Conservation (phyloP, 371 early-diverging fungal genomes). For the Mortierella sp. region DNA sequence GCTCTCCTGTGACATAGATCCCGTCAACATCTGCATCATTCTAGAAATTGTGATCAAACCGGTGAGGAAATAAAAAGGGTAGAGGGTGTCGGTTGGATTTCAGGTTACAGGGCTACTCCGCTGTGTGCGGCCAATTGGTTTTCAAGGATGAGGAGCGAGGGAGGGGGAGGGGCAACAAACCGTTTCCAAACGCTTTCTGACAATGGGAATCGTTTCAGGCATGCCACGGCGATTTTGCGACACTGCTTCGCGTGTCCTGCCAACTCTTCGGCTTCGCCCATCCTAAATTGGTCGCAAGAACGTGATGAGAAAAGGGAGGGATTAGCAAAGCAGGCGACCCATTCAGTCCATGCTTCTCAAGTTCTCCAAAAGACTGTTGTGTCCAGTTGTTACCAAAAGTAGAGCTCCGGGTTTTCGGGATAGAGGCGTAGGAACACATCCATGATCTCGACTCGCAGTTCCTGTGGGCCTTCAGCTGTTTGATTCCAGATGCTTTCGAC, state of each 20-base stretch:
- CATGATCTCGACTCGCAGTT: slow-evolving; percentile 20
- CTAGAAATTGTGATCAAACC: slow-evolving; percentile 10
- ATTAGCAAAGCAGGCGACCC: too few relatives aligned
- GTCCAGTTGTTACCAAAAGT: slow-evolving; percentile 25
- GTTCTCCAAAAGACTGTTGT: too few relatives aligned
- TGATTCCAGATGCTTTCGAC: slow-evolving; percentile 25
- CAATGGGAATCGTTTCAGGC: slow-evolving; percentile 30
- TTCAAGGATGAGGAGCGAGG: too few relatives aligned
- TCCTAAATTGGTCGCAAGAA: slow-evolving; percentile 7
- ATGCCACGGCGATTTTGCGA: slow-evolving; percentile 20
- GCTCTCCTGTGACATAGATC: slow-evolving; percentile 11
- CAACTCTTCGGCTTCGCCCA: slow-evolving; percentile 28
- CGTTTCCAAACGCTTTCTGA: slow-evolving; percentile 47
- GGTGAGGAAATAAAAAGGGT: slow-evolving; percentile 2
- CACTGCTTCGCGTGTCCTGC: slow-evolving; percentile 23
- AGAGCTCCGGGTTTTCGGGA: slow-evolving; percentile 31
- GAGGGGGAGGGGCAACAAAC: too few relatives aligned
- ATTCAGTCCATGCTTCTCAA: too few relatives aligned
- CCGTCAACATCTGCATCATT: slow-evolving; percentile 11
- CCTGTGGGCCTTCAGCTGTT: neutral
- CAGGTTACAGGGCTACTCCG: too few relatives aligned
- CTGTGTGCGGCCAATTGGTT: too few relatives aligned
- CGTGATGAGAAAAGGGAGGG: too few relatives aligned
- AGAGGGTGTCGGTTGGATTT: too few relatives aligned
- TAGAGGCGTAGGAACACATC: slow-evolving; percentile 16